These are phyloP conservation scores for Fusarium subtropicale DNA, from an alignment of 2,329 filamentous ascomycete species.

Conservation along the genomic window DNA sequence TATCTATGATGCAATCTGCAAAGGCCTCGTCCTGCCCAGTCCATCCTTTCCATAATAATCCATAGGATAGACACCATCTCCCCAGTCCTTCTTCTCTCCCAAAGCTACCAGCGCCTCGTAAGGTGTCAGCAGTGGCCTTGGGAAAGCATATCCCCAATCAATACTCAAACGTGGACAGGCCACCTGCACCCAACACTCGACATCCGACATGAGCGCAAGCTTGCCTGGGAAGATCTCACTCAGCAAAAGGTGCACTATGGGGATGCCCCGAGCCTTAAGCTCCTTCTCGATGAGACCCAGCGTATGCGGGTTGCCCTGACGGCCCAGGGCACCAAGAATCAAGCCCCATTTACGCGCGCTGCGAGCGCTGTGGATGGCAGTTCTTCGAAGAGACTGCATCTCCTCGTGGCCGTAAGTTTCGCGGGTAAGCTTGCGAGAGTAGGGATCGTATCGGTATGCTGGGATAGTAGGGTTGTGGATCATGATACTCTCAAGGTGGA, in stretches of 20 bases:
- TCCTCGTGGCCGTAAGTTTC: slow-evolving; percentile 93
- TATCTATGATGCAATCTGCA: slow-evolving; percentile 43
- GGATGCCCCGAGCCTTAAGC: slow-evolving; percentile 76
- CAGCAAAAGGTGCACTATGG: slow-evolving; percentile 85
- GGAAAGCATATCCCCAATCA: slow-evolving; percentile 98
- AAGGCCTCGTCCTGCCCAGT: slow-evolving; percentile 78
- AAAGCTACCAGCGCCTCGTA: slow-evolving; percentile 96
- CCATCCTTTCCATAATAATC: slow-evolving; percentile 97
- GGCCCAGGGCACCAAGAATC: slow-evolving; percentile 90
- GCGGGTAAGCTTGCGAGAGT: slow-evolving; percentile 88
- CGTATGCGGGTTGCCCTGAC: slow-evolving; percentile 95
- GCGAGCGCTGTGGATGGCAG: slow-evolving; percentile 81
- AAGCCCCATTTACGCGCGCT: slow-evolving; percentile 91
- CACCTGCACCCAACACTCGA: slow-evolving; percentile 98
- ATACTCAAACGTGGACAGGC: slow-evolving; percentile 97
- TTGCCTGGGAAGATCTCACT: slow-evolving; percentile 98
- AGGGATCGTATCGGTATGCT: slow-evolving; percentile 96
- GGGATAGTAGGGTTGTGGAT: slow-evolving; percentile 94
- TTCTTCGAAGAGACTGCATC: slow-evolving; percentile 82
- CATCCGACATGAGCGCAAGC: slow-evolving; percentile 89
- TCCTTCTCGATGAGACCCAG: slow-evolving; percentile 86
- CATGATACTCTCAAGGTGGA: slow-evolving; percentile 98
- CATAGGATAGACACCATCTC: slow-evolving; percentile 87
- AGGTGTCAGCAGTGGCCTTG: slow-evolving; percentile 86
- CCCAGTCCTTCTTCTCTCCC: slow-evolving; percentile 81